Percentiles rank a stretch among this genome's conserved stretches.
Conservation (phyloP, 192 early-diverging fungal species). For the Helicostylum pulchrum region DNA sequence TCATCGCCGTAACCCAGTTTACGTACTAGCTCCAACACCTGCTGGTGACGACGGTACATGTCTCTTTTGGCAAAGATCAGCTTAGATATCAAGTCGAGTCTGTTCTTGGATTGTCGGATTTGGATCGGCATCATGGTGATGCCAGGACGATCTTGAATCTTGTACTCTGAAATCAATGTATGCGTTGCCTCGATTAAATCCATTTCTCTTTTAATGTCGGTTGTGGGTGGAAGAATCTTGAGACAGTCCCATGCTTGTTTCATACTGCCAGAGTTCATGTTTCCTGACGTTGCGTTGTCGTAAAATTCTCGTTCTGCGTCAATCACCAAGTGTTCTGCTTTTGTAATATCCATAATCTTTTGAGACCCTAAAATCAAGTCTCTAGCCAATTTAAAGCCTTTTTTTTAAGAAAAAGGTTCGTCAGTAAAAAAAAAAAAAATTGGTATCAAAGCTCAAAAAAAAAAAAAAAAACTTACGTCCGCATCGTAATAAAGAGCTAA, state of each 20-base stretch:
- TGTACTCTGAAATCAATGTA: constrained; percentile 49
- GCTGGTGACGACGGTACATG: constrained; percentile 45
- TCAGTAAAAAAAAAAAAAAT: background rate
- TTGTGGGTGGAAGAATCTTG: constrained; percentile 56
- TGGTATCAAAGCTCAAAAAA: background rate
- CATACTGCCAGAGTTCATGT: constrained; percentile 62
- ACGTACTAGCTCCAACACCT: constrained; percentile 54
- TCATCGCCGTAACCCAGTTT: constrained; percentile 49
- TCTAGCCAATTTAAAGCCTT: constrained; percentile 56
- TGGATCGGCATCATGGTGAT: constrained; percentile 67
- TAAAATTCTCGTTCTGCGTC: constrained; percentile 69
- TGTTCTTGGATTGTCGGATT: constrained; percentile 58
- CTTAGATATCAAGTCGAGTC: constrained; percentile 56
- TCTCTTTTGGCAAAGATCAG: constrained; percentile 51
- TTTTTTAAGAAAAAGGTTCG: background rate
- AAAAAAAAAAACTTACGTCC: constrained; percentile 47
- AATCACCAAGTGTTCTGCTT: constrained; percentile 60
- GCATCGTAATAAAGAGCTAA: constrained; percentile 55
- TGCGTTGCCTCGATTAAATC: constrained; percentile 72
- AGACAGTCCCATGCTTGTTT: constrained; percentile 73
- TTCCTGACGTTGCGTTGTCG: constrained; percentile 69
- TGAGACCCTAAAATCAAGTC: constrained; percentile 48
- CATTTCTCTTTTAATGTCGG: constrained; percentile 51
- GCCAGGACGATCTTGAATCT: constrained; percentile 43
- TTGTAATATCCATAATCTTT: constrained; percentile 37